Evolutionary conservation across 331 rosid species (phyloP).

Genomic region (Dryas integrifolia): DNA sequence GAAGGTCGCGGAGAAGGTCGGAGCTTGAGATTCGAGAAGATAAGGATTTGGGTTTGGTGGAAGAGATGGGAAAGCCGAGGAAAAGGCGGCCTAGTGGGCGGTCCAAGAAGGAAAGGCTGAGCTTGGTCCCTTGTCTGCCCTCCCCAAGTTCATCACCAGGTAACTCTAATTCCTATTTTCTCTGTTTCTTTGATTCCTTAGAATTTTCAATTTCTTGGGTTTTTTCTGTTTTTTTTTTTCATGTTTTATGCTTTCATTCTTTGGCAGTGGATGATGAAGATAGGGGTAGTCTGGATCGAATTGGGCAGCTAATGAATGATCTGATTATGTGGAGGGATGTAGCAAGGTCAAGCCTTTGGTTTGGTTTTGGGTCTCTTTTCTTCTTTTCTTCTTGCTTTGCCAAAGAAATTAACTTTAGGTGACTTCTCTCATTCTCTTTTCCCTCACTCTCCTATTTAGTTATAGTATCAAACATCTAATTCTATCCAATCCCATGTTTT

Average conservation of each 20-base stretch:
- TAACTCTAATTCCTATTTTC: slow-evolving; percentile 16
- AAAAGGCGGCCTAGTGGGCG: slow-evolving; percentile 29
- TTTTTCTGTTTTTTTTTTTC: not conserved
- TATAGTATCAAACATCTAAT: not conserved
- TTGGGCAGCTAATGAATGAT: slow-evolving; percentile 53
- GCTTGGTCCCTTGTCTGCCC: slow-evolving; percentile 42
- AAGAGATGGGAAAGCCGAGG: slow-evolving; percentile 55
- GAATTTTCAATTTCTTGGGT: not conserved
- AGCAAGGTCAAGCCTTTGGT: slow-evolving; percentile 74
- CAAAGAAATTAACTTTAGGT: slow-evolving; percentile 66
- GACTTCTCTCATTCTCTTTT: not conserved
- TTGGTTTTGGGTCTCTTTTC: slow-evolving; percentile 63
- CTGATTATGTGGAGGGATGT: slow-evolving; percentile 78
- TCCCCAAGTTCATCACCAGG: slow-evolving; percentile 51
- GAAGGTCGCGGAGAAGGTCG: slow-evolving; percentile 42
- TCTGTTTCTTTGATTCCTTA: not conserved
- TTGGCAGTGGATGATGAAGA: slow-evolving; percentile 48
- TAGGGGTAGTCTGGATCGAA: slow-evolving; percentile 47
- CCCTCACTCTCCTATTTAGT: not conserved
- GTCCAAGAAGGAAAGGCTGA: slow-evolving; percentile 58
- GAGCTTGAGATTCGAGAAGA: no score
- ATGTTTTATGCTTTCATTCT: not conserved
- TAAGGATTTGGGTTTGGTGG: slow-evolving; percentile 39
- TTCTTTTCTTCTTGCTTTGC: slow-evolving; percentile 71
- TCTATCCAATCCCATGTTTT: slow-evolving; percentile 11